These are phyloP conservation scores for Podospora appendiculata DNA, from an alignment of 495 filamentous ascomycete genomes.

Conservation along the genomic window DNA sequence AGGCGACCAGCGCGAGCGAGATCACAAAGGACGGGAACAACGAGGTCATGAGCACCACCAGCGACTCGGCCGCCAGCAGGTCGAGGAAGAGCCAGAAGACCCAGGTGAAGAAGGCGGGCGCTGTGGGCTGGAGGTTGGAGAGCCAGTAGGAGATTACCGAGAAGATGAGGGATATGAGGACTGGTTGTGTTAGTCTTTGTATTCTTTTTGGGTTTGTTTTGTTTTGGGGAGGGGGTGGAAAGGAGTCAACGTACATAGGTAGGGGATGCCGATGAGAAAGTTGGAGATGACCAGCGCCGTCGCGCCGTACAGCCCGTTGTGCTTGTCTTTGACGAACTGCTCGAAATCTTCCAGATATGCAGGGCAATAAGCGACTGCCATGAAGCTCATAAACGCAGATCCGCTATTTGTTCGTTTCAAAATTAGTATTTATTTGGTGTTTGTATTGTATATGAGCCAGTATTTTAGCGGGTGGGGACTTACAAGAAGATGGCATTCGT, in stretches of 20 bases:
- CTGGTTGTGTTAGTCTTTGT: conserved; percentile 13
- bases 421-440: background rate
- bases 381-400: conserved; percentile 83
- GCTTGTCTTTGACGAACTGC: conserved; percentile 69
- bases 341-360: conserved; percentile 73
- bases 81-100: conserved; percentile 84
- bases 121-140: conserved; percentile 61
- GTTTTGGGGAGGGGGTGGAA: too few species aligned
- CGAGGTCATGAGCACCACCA: conserved; percentile 67
- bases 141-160: conserved; percentile 73
- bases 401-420: conserved; percentile 47
- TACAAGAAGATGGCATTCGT: conserved; percentile 61
- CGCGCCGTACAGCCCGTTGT: conserved; percentile 71
- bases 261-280: conserved; percentile 74
- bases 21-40: conserved; percentile 74
- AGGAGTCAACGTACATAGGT: conserved; percentile 44
- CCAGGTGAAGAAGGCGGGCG: conserved; percentile 64
- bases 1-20: conserved; percentile 65
- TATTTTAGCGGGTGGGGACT: conserved; percentile 16
- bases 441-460: background rate
- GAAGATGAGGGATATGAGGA: conserved; percentile 67
- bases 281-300: conserved; percentile 66
- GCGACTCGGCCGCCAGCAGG: conserved; percentile 68
- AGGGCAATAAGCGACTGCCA: conserved; percentile 80
- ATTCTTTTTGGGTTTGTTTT: background rate